Percentiles rank a stretch among this genome's conserved stretches.
phyloP scores from a whole-genome alignment of 495 filamentous ascomycete genomes.

The Penicillium robsamsonii region DNA sequence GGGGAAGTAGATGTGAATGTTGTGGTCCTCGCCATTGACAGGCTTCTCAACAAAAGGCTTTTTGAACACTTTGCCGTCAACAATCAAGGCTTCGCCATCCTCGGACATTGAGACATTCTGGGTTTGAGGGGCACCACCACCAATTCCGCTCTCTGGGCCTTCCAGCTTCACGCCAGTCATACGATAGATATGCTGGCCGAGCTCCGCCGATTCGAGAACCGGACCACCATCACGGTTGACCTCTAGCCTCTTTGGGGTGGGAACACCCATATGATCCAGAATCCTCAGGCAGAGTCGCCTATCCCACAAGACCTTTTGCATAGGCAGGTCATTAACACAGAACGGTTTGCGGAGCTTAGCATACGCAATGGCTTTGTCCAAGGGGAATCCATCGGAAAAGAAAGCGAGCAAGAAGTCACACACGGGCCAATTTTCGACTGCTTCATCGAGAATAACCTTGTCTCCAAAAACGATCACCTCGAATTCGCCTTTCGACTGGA shows the following conservation, averaged over 20 bases:
- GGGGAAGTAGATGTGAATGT: conserved; percentile 96
- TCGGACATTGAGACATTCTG: conserved; percentile 79
- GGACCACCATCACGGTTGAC: conserved; percentile 94
- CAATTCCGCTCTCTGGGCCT: conserved; percentile 70
- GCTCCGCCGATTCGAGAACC: conserved; percentile 66
- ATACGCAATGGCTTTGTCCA: conserved; percentile 97
- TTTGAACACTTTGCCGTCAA: conserved; percentile 75
- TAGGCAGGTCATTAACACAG: conserved; percentile 94
- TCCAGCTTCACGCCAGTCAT: conserved; percentile 77
- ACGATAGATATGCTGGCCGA: conserved; percentile 73
- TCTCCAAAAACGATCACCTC: conserved; percentile 97
- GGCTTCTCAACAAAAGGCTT: conserved; percentile 99
- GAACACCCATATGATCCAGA: conserved; percentile 82
- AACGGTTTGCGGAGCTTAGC: conserved; percentile 88
- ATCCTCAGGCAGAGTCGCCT: conserved; percentile 83
- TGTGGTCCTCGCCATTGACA: conserved; percentile 97
- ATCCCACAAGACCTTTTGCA: conserved; percentile 99
- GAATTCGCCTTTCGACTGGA: conserved; percentile 88
- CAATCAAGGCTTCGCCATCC: conserved; percentile 79
- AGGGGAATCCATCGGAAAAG: conserved; percentile 93
- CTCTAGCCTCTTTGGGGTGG: conserved; percentile 85
- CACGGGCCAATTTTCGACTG: conserved; percentile 59
- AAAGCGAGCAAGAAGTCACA: conserved; percentile 96
- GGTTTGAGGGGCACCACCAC: conserved; percentile 54
- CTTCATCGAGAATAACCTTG: conserved; percentile 96